Evolutionary conservation across 2,329 filamentous ascomycete species (phyloP).

Genomic region (Diaporthe citri): DNA sequence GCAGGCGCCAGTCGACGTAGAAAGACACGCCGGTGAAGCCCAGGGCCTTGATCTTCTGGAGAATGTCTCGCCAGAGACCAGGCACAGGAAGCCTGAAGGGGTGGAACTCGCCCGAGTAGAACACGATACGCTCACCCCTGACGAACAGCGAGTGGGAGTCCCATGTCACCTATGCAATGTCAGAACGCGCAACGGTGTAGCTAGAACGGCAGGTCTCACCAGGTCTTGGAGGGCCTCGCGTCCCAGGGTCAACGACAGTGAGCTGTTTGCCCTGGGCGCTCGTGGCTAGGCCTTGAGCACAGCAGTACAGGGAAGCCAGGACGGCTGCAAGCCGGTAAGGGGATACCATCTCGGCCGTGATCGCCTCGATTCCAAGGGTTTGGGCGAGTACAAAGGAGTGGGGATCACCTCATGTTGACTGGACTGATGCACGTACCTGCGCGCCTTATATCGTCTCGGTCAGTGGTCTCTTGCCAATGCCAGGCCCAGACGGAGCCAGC

Average conservation of each 20-base stretch:
- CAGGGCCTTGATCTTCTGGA: constrained; percentile 85
- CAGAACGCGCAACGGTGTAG: background rate
- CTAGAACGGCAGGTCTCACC: background rate
- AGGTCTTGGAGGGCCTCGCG: constrained; percentile 35
- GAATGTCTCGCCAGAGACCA: constrained; percentile 71
- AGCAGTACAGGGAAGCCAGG: constrained; percentile 27
- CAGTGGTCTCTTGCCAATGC: background rate
- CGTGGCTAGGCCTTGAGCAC: constrained; percentile 11
- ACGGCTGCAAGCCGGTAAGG: background rate
- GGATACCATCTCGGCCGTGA: constrained; percentile 25
- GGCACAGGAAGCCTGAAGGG: constrained; percentile 68
- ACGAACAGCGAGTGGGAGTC: constrained; percentile 80
- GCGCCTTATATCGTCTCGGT: constrained; percentile 22
- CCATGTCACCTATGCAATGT: constrained; percentile 68
- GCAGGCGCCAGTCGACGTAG: constrained; percentile 82
- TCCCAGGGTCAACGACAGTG: constrained; percentile 13
- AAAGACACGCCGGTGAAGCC: constrained; percentile 86
- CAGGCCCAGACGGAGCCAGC: constrained; percentile 21
- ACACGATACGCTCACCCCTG: constrained; percentile 75
- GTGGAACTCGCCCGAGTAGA: constrained; percentile 82
- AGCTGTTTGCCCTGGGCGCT: constrained; percentile 9
- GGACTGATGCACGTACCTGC: background rate
- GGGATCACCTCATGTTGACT: background rate
- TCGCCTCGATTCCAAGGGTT: background rate
- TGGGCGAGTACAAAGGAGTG: background rate